Evolutionary conservation across 2,329 filamentous ascomycete genomes (phyloP), one percentile per base, ranked within the genome.

Genomic region (Fusarium sp.): DNA sequence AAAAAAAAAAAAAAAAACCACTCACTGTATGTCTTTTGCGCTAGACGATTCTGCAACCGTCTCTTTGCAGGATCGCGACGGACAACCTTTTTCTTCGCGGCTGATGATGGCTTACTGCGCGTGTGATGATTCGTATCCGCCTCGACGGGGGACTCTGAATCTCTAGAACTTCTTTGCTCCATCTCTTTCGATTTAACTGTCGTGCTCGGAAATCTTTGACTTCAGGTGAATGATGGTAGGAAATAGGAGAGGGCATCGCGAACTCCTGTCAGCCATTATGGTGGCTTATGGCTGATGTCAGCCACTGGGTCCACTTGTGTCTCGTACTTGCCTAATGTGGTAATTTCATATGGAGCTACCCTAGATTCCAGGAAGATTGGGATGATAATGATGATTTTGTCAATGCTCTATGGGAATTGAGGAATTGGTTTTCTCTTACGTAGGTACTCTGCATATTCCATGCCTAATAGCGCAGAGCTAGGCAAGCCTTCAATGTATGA

Each of bases 1-100:
- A 10, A 31, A 31, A 31, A 31, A 11, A 34, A 13, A 14, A 14
- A 13, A 4, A 37, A 24, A 82, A 84, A 13, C 29, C 18, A 82
- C 84, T 80, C 71, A 86, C 86, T 83, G 64, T 80, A 83, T 7
- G 85, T 82, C 75, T 95, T 91, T 83, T 95, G 79, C 5, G 79
- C 78, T 57, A 73, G 62, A 18, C 77, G 79, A 31, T 80, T 80
- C 60, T 80, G 79, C 59, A 75, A 34, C 2, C 77, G 72, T 57
- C 79, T 67, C 38, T 78, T 79, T 45, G 75, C 79, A 3, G 76
- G 77, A 52, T 78, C 75, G 14, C 76, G 76, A 18, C 76, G 73
- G 8, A 68, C 65, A 9, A 58, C 64, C 50, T 70, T 70, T 29
- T 69, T 76, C 66, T 66, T 76, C 5, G 40, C 59, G 8, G 31